Conservation (phyloP, 108 stramenopile species). For the Schizochytrium sp. region DNA sequence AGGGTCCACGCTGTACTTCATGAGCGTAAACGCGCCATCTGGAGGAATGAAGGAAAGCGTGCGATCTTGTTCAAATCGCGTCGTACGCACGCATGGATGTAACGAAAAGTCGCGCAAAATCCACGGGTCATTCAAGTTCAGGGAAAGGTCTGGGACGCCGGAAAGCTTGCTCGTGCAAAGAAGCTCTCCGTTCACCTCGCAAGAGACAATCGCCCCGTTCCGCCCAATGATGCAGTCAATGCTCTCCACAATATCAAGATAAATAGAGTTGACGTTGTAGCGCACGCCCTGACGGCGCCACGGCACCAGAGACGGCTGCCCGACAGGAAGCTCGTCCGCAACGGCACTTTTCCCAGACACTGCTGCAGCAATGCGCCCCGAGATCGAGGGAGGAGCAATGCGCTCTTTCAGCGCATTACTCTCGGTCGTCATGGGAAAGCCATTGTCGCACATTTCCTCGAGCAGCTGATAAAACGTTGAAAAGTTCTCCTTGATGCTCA, state of each 20-base stretch:
- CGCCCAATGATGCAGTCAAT: conserved; percentile 72
- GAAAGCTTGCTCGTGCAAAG: conserved; percentile 77
- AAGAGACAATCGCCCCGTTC: conserved; percentile 71
- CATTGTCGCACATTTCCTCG: conserved; percentile 97
- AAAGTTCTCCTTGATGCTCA: conserved; percentile 91
- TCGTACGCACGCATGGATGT: conserved; percentile 95
- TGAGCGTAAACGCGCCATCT: conserved; percentile 91
- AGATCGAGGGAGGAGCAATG: conserved; percentile 63
- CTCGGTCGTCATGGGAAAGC: conserved; percentile 95
- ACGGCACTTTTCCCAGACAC: conserved; percentile 38
- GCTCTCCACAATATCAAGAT: conserved; percentile 92
- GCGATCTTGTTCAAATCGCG: conserved; percentile 75
- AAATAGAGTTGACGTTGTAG: conserved; percentile 91
- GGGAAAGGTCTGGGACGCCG: conserved; percentile 85
- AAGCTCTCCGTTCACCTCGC: conserved; percentile 80
- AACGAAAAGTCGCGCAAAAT: conserved; percentile 91
- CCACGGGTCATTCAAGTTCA: conserved; percentile 74
- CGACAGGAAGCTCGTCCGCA: conserved; percentile 66
- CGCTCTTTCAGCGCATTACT: conserved; percentile 90
- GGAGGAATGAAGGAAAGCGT: conserved; percentile 95
- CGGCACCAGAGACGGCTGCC: conserved; percentile 90
- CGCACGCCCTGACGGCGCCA: conserved; percentile 87
- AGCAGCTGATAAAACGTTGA: conserved; percentile 89
- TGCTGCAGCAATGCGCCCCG: neutral
- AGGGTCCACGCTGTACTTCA: conserved; percentile 75